A percentile compares a stretch with the other conserved stretches of the same genome.
Conservation (phyloP, 768 basidiomycete species). For the Russula abietina region DNA sequence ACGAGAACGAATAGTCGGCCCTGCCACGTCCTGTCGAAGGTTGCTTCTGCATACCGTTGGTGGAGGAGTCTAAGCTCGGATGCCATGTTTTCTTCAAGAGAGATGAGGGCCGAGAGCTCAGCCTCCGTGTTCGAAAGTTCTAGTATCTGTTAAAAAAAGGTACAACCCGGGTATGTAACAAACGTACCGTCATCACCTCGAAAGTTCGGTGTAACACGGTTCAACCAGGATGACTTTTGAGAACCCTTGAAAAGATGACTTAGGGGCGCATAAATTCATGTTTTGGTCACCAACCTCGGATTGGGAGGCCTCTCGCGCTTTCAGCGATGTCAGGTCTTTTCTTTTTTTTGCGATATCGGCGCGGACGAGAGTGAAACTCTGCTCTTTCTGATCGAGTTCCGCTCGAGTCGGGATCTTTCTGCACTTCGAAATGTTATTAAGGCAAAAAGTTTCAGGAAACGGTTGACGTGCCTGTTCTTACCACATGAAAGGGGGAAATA, state of each 20-base stretch:
- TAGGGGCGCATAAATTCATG: background rate
- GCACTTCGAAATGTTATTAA: background rate
- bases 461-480: conserved; percentile 25
- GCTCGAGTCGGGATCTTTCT: conserved; percentile 43
- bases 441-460: background rate
- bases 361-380: conserved; percentile 53
- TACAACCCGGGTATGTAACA: background rate
- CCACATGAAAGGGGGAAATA: conserved; percentile 43
- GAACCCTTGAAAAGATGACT: background rate
- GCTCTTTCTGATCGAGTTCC: conserved; percentile 51
- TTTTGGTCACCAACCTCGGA: conserved; percentile 24
- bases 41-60: conserved; percentile 9
- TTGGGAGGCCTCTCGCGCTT: conserved; percentile 29
- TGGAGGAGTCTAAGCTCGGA: conserved; percentile 16
- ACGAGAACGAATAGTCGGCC: conserved; percentile 22
- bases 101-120: conserved; percentile 21
- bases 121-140: conserved; percentile 24
- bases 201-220: conserved; percentile 46
- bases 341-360: conserved; percentile 46
- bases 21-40: conserved; percentile 19
- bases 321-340: conserved; percentile 29
- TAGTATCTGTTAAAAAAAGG: background rate
- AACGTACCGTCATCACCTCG: conserved; percentile 39
- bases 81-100: conserved; percentile 22
- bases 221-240: conserved; percentile 38